Conservation (phyloP, 495 filamentous ascomycete genomes). For the Penicillium fimorum region DNA sequence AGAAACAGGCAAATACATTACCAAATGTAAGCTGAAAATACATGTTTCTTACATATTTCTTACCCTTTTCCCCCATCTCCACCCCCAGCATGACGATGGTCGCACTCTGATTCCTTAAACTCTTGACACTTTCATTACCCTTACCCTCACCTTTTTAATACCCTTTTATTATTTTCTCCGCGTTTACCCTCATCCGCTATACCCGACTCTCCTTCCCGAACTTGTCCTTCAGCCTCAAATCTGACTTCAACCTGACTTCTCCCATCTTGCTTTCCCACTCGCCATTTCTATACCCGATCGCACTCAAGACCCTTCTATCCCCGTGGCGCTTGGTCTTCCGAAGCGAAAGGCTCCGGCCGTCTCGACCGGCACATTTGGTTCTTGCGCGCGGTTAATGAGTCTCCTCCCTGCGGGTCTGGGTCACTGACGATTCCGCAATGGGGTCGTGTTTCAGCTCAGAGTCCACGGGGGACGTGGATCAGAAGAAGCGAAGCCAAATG, state of each 20-base stretch:
- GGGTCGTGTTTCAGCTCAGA: slow-evolving; percentile 83
- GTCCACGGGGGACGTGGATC: slow-evolving; percentile 76
- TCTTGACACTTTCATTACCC: slow-evolving; percentile 6
- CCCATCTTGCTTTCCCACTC: slow-evolving; percentile 4
- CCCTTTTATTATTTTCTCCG: neutral
- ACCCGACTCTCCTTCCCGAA: slow-evolving; percentile 14
- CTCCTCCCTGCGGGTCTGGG: slow-evolving; percentile 26
- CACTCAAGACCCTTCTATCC: slow-evolving; percentile 9
- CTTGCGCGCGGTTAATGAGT: slow-evolving; percentile 29
- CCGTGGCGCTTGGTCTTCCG: slow-evolving; percentile 20
- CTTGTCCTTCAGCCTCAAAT: slow-evolving; percentile 9
- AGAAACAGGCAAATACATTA: slow-evolving; percentile 3
- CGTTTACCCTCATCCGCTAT: slow-evolving; percentile 3
- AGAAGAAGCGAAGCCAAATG: slow-evolving; percentile 88
- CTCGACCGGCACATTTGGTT: slow-evolving; percentile 27
- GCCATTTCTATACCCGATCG: slow-evolving; percentile 2
- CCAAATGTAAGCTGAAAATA: slow-evolving; percentile 14
- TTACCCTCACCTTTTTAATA: neutral
- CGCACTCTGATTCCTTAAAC: slow-evolving; percentile 20
- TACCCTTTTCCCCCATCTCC: slow-evolving; percentile 29
- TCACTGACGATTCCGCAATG: slow-evolving; percentile 53
- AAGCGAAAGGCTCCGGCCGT: slow-evolving; percentile 25
- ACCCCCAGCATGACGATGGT: slow-evolving; percentile 35
- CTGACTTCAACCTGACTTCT: slow-evolving; percentile 4
- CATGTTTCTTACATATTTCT: slow-evolving; percentile 13